phyloP scores from a whole-genome alignment of 1,139 yeast species.

The Hemisphaericaspora subhashii region DNA sequence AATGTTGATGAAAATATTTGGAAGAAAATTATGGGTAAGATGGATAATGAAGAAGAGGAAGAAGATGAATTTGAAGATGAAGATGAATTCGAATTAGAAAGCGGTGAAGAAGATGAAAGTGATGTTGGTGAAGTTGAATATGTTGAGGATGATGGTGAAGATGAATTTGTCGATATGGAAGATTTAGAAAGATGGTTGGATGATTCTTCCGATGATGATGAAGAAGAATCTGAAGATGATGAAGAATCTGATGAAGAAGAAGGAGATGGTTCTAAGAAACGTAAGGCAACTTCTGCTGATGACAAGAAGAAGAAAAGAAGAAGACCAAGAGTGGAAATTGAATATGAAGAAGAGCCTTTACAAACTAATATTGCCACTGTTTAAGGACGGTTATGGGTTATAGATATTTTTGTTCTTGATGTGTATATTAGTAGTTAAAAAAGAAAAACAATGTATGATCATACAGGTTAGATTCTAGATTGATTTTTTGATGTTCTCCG shows the following conservation, averaged over 20 bases:
- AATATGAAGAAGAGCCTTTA: conserved; percentile 59
- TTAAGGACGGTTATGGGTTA: conserved; percentile 8
- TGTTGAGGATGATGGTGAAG: conserved; percentile 85
- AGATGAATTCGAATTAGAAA: conserved; percentile 61
- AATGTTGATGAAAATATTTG: conserved; percentile 95
- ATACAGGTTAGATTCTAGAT: no score
- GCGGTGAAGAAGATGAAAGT: conserved; percentile 55
- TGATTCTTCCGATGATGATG: conserved; percentile 54
- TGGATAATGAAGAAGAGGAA: conserved; percentile 56
- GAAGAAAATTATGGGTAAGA: conserved; percentile 86
- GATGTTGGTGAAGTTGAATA: conserved; percentile 82
- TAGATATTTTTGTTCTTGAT: neutral
- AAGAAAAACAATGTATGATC: neutral
- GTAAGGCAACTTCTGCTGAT: conserved; percentile 36
- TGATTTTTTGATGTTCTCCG: no score
- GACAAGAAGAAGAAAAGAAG: conserved; percentile 46
- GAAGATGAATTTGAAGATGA: conserved; percentile 65
- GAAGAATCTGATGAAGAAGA: conserved; percentile 25
- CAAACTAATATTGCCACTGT: conserved; percentile 32
- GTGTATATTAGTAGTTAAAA: conserved; percentile 2
- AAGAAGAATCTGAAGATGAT: conserved; percentile 36
- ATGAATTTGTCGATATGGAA: conserved; percentile 87
- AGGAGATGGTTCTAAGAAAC: conserved; percentile 32
- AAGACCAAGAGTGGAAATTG: conserved; percentile 80
- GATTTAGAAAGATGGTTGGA: conserved; percentile 90